Percentiles rank a stretch among this genome's conserved stretches.
phyloP scores from a whole-genome alignment of 2,329 filamentous ascomycete species.

The Fusarium anthophilum region DNA sequence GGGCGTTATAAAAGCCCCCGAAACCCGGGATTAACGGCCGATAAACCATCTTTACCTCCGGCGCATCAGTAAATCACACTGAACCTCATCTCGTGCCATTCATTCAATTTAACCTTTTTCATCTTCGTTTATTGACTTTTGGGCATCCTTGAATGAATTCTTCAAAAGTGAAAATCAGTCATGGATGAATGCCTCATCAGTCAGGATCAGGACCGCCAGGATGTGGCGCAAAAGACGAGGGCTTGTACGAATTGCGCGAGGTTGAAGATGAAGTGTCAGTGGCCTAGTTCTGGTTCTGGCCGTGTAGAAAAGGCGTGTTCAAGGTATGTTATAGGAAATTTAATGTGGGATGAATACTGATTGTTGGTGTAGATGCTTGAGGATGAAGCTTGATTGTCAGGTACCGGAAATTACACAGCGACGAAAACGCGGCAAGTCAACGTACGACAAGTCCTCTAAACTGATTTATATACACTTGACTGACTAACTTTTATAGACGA shows the following conservation, averaged over 20 bases:
- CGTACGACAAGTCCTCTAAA: conserved; percentile 27
- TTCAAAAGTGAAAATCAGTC: background rate
- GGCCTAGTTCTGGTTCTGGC: conserved; percentile 39
- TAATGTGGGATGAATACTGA: background rate
- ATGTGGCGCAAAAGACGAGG: conserved; percentile 37
- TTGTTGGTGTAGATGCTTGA: conserved; percentile 43
- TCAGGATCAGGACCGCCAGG: conserved; percentile 1
- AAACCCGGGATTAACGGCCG: conserved; percentile 25
- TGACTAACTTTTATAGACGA: conserved; percentile 39
- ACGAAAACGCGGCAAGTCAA: conserved; percentile 50
- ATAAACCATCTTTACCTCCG: conserved; percentile 12
- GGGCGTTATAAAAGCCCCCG: conserved; percentile 23
- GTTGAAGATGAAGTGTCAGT: conserved; percentile 51
- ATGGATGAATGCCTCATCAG: conserved; percentile 40
- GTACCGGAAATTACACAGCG: conserved; percentile 48
- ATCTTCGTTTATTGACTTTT: background rate
- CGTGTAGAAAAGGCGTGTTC: conserved; percentile 37
- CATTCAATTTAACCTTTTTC: background rate
- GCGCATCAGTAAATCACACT: background rate
- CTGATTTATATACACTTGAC: background rate
- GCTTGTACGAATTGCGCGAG: conserved; percentile 49
- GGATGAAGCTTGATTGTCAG: conserved; percentile 47
- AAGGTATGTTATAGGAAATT: conserved; percentile 27
- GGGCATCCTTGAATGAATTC: background rate
- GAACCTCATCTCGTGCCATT: background rate